phyloP scores from a whole-genome alignment of 2,329 filamentous ascomycete species.

The Trichoderma sp. region DNA sequence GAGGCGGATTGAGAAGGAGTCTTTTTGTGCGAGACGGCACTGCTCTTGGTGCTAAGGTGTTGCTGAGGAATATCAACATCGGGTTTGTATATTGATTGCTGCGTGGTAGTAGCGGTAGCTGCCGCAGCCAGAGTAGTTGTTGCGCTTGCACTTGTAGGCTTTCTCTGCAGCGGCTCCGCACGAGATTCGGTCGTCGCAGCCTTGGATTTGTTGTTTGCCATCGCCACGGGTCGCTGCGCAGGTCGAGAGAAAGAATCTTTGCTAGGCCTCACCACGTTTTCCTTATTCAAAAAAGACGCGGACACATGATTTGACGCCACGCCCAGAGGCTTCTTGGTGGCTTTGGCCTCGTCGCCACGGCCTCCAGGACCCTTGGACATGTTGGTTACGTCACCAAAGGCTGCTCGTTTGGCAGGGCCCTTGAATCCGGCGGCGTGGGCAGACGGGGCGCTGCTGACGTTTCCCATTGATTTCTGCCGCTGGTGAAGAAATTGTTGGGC shows the following conservation, averaged over 20 bases:
- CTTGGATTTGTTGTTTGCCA: constrained; percentile 29
- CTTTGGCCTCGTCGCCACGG: constrained; percentile 41
- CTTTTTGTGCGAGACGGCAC: constrained; percentile 21
- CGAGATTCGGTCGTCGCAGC: constrained; percentile 32
- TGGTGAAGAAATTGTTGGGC: constrained; percentile 65
- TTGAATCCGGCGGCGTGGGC: constrained; percentile 37
- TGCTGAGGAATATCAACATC: constrained; percentile 29
- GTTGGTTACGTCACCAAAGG: constrained; percentile 83
- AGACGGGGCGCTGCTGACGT: constrained; percentile 46
- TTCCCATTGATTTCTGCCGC: constrained; percentile 77
- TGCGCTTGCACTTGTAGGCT: constrained; percentile 24
- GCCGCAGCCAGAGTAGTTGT: neutral
- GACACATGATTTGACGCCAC: constrained; percentile 33
- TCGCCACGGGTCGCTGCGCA: constrained; percentile 36
- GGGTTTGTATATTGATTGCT: constrained; percentile 29
- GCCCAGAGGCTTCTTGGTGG: constrained; percentile 36
- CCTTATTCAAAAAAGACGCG: constrained; percentile 43
- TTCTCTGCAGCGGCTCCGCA: constrained; percentile 34
- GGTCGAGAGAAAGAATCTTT: constrained; percentile 45
- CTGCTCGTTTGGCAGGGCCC: constrained; percentile 68
- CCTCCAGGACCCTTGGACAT: constrained; percentile 46
- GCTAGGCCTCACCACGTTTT: constrained; percentile 42
- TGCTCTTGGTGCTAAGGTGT: constrained; percentile 20
- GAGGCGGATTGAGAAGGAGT: constrained; percentile 22
- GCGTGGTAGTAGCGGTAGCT: neutral